Evolutionary conservation across 2,329 filamentous ascomycete species (phyloP).

Genomic region (Epichloe sylvatica): DNA sequence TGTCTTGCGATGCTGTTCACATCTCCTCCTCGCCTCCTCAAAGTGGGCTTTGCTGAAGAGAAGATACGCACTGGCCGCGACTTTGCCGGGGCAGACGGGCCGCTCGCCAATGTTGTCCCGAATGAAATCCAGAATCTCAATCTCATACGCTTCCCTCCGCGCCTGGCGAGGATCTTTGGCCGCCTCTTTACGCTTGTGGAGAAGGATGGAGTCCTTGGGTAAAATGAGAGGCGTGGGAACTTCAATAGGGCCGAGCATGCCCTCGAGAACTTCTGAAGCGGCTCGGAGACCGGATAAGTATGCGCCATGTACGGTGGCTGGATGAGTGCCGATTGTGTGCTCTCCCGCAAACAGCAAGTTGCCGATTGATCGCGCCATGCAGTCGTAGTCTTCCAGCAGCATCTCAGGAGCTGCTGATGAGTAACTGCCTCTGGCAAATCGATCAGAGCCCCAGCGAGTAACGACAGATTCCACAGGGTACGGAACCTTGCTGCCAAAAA

Average conservation of each 20-base stretch:
- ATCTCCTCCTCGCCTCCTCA: slow-evolving; percentile 44
- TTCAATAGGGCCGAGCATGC: slow-evolving; percentile 67
- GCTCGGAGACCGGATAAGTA: slow-evolving; percentile 87
- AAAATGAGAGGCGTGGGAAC: slow-evolving; percentile 63
- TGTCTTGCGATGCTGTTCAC: slow-evolving; percentile 49
- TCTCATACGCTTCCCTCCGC: slow-evolving; percentile 43
- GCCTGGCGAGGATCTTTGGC: slow-evolving; percentile 36
- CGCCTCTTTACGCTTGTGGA: slow-evolving; percentile 42
- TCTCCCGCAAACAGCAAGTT: slow-evolving; percentile 93
- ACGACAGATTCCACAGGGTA: slow-evolving; percentile 74
- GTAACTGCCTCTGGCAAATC: slow-evolving; percentile 86
- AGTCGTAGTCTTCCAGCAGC: slow-evolving; percentile 75
- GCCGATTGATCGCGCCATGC: slow-evolving; percentile 71
- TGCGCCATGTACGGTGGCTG: slow-evolving; percentile 91
- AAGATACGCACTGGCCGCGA: slow-evolving; percentile 72
- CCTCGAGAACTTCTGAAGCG: slow-evolving; percentile 71
- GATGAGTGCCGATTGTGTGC: slow-evolving; percentile 89
- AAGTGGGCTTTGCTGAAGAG: slow-evolving; percentile 72
- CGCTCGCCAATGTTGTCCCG: slow-evolving; percentile 54
- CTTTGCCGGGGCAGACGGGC: slow-evolving; percentile 56
- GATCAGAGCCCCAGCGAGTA: slow-evolving; percentile 83
- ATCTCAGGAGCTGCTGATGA: slow-evolving; percentile 82
- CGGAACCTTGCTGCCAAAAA: slow-evolving; percentile 61
- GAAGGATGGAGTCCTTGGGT: slow-evolving; percentile 39
- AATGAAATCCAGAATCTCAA: slow-evolving; percentile 38